phyloP scores from a whole-genome alignment of 176 grass and related monocot species.

The Carex myosuroides region DNA sequence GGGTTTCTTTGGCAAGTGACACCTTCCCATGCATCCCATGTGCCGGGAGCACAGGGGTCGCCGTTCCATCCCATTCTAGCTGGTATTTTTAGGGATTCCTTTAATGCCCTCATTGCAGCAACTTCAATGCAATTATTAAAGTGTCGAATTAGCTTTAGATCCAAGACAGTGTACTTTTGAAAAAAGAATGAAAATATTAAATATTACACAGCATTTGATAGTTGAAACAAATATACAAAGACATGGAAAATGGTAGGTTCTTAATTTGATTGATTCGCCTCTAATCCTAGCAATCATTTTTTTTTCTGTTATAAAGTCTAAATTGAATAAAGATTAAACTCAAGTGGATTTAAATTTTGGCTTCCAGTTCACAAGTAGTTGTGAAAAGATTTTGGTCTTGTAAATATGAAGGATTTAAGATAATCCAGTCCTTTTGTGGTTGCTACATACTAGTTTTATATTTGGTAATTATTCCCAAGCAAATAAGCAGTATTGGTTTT shows the following conservation, averaged over 20 bases:
- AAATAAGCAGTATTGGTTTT: neutral
- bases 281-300: neutral
- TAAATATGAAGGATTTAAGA: neutral
- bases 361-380: neutral
- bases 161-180: neutral
- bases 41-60: slow-evolving; percentile 75
- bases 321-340: neutral
- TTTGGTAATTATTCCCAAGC: neutral
- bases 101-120: slow-evolving; percentile 71
- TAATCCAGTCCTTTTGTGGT: neutral
- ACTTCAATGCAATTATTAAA: slow-evolving; percentile 38
- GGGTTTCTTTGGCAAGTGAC: slow-evolving; percentile 65
- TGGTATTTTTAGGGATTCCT: slow-evolving; percentile 84
- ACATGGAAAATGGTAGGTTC: neutral
- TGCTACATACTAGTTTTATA: neutral
- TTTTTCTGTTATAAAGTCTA: neutral
- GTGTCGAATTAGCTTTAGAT: neutral
- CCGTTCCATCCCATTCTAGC: slow-evolving; percentile 98
- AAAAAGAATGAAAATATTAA: neutral
- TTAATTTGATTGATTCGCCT: neutral
- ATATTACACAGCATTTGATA: neutral
- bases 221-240: neutral
- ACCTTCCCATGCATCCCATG: slow-evolving; percentile 97
- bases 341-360: neutral
- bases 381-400: neutral